A percentile compares a stretch with the other conserved stretches of the same genome.
These are phyloP conservation scores for Amylocystis lapponica DNA, from an alignment of 768 basidiomycete species.

Conservation along the genomic window DNA sequence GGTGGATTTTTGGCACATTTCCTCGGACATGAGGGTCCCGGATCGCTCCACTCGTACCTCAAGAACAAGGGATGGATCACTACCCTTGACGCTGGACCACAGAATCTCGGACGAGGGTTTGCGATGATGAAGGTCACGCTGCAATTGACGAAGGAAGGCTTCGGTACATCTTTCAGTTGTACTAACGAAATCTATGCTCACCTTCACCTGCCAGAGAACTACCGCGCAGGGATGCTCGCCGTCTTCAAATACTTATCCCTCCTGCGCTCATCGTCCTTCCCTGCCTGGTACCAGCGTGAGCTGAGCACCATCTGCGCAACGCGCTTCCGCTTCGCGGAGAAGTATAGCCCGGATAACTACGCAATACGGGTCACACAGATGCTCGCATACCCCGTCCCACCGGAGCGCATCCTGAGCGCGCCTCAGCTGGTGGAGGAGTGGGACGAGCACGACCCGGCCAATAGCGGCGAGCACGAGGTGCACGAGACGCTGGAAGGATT, in stretches of 20 bases:
- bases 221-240: conserved; percentile 62
- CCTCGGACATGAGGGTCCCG: conserved; percentile 88
- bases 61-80: conserved; percentile 88
- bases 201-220: conserved; percentile 51
- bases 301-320: conserved; percentile 62
- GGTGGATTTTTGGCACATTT: conserved; percentile 72
- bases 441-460: conserved; percentile 37
- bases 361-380: conserved; percentile 69
- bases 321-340: conserved; percentile 85
- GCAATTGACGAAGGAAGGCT: conserved; percentile 78
- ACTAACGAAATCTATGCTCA: conserved; percentile 5
- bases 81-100: conserved; percentile 61
- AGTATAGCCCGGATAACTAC: conserved; percentile 73
- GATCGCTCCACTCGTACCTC: conserved; percentile 85
- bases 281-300: conserved; percentile 72
- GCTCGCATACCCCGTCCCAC: conserved; percentile 79
- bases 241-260: conserved; percentile 77
- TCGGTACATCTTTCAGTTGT: conserved; percentile 57
- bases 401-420: conserved; percentile 66
- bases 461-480: conserved; percentile 39
- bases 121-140: conserved; percentile 84
- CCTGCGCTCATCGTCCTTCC: conserved; percentile 54
- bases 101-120: conserved; percentile 74
- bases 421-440: conserved; percentile 71
- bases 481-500: conserved; percentile 57